Evolutionary conservation across 1,284 basidiomycete species (phyloP).

Genomic region (Termitomyces sp.): DNA sequence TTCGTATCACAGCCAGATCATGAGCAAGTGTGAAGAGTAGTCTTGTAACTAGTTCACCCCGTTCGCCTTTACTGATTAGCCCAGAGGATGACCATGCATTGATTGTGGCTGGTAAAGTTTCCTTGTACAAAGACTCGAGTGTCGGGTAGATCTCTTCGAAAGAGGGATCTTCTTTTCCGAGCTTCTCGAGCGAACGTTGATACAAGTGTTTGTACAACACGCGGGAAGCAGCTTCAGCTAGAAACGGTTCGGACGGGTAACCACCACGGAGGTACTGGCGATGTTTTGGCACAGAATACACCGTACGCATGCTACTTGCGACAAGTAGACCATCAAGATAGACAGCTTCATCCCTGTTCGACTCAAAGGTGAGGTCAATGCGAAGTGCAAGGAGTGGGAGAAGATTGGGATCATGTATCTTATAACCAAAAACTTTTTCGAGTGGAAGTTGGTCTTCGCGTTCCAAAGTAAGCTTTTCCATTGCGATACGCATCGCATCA

Average conservation of each 20-base stretch:
- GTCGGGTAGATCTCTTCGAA: not conserved
- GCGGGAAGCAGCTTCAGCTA: constrained; percentile 15
- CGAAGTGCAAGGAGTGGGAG: constrained; percentile 13
- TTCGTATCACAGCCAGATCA: not conserved
- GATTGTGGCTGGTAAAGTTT: not conserved
- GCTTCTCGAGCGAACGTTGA: not conserved
- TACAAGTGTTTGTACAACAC: not conserved
- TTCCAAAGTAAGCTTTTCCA: not conserved
- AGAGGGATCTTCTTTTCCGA: not conserved
- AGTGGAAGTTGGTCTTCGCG: not conserved
- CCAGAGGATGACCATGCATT: constrained; percentile 1
- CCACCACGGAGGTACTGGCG: constrained; percentile 15
- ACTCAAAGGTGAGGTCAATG: constrained; percentile 15
- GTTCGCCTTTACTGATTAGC: constrained; percentile 15
- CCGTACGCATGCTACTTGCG: constrained; percentile 16
- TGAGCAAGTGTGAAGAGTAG: constrained; percentile 15
- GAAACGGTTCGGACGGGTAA: constrained; percentile 18
- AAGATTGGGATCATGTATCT: not conserved
- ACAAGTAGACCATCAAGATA: constrained; percentile 9
- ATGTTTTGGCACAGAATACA: constrained; percentile 14
- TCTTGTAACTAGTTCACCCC: constrained; percentile 14
- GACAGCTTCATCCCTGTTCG: constrained; percentile 3
- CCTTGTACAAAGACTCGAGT: not conserved
- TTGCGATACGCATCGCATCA: not conserved
- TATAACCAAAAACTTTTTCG: no score